These are phyloP conservation scores for Vaucheria bursata DNA, from an alignment of 352 stramenopile species.

Conservation along the genomic window DNA sequence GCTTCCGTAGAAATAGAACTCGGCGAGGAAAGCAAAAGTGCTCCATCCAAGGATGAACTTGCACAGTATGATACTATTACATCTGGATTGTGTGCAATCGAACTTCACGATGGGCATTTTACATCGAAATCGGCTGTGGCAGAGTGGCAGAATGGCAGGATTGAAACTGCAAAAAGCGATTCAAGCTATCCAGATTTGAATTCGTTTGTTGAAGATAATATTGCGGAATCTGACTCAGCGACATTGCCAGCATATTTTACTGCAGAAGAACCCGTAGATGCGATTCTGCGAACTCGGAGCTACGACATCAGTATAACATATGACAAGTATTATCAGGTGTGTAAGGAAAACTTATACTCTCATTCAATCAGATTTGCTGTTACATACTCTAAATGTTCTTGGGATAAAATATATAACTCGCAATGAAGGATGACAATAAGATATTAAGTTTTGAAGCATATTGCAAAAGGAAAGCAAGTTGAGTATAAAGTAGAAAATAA, in stretches of 20 bases:
- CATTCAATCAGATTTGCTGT: too few species aligned
- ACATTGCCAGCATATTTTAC: conserved; percentile 36
- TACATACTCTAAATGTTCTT: too few species aligned
- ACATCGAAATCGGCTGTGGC: neutral
- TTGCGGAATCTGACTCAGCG: conserved; percentile 23
- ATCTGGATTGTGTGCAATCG: conserved; percentile 19
- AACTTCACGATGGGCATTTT: conserved; percentile 39
- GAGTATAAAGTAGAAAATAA: too few species aligned
- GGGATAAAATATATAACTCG: too few species aligned
- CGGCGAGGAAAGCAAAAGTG: neutral
- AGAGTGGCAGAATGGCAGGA: neutral
- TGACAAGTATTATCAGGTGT: conserved; percentile 95
- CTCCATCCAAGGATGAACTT: neutral
- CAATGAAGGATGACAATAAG: too few species aligned
- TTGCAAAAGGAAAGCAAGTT: too few species aligned
- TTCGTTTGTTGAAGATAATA: conserved; percentile 39
- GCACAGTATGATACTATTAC: too few species aligned
- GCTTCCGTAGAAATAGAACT: neutral
- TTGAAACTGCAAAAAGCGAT: neutral
- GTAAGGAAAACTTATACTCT: too few species aligned
- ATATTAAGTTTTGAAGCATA: too few species aligned
- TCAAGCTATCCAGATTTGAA: conserved; percentile 27
- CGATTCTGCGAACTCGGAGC: conserved; percentile 73
- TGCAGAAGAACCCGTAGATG: conserved; percentile 46
- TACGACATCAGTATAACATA: conserved; percentile 98